Evolutionary conservation across 176 grass and related monocot species (phyloP), one percentile per base, ranked within the genome.

Genomic region (Zizania latifolia): DNA sequence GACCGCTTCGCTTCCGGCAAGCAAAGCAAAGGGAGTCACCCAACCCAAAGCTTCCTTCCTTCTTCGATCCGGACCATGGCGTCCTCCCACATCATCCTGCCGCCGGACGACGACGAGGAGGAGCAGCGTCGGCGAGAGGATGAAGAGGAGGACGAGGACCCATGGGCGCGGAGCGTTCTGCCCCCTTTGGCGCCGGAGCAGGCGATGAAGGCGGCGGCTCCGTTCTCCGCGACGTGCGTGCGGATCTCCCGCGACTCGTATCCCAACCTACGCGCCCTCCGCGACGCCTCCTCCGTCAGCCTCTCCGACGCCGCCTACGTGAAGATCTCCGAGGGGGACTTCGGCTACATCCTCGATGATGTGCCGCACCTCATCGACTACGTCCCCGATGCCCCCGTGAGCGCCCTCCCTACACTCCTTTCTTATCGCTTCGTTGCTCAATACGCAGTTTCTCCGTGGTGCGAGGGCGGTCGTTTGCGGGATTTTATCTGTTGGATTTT

Each of bases 321-420:
- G 44, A 99, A 99, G 76, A 99, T 83, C 79, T 75, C 90, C 32
- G 76, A 90, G 35, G 95, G 85, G 27, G 84, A 90, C 22, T 82
- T 56, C 79, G 95, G 95, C 0, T 99, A 94, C 87, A 76, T 94
- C 78, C 86, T 99, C 65, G 92, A 99, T 69, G 95, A 99, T 69
- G 92, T 99, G 13, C 89, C 91, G 6, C 92, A 99, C 81, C 60
- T 99, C 84, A 82, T 60, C 32, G 95, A 99, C 83, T 92, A 99
- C 83, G 68, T 99, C 30, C 92, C 84, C 72, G 79, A 90, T 62
- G 10, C 82, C n/a, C 84, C 89, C 6, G 95, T 99, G 81, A 94
- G 92, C 13, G 16, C 27, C 64, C 60, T 6, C 0, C 39, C 37
- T 31, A 5, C 16, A 15, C 32, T 39, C 11, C 24, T 0, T 40